phyloP scores from a whole-genome alignment of 2,329 filamentous ascomycete genomes.

The Bimuria novae-zelandiae region DNA sequence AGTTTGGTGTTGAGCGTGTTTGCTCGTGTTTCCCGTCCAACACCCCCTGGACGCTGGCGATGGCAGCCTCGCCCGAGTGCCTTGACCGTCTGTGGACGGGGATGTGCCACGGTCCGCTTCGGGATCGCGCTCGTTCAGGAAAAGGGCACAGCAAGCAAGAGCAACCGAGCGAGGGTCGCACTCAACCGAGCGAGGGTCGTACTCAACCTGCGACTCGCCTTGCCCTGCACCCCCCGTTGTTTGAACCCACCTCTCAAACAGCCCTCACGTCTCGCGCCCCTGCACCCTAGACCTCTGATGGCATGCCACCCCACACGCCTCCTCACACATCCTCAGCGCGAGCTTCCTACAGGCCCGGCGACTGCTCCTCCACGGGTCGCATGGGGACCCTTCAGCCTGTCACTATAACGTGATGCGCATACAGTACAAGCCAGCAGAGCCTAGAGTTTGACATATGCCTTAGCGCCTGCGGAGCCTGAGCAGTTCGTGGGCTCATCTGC shows the following conservation, averaged over 20 bases:
- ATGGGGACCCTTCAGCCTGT: too few relatives aligned
- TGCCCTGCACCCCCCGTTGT: background rate
- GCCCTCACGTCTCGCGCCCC: slow-evolving; percentile 1
- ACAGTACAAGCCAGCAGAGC: too few relatives aligned
- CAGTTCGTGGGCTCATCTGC: background rate
- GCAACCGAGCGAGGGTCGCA: background rate
- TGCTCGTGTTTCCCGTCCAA: background rate
- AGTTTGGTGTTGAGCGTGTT: background rate
- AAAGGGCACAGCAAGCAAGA: background rate
- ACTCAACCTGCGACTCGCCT: slow-evolving; percentile 7
- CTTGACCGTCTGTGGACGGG: too few relatives aligned
- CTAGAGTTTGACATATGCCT: background rate
- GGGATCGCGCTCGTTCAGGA: slow-evolving; percentile 1
- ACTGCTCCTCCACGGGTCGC: too few relatives aligned
- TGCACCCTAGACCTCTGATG: background rate
- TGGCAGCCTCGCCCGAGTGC: background rate
- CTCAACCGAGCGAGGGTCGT: too few relatives aligned
- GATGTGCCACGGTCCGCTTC: background rate
- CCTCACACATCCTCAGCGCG: too few relatives aligned
- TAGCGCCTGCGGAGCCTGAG: background rate
- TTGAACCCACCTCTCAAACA: slow-evolving; percentile 9
- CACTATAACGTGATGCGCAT: too few relatives aligned
- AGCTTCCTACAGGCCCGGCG: too few relatives aligned
- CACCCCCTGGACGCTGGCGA: background rate
- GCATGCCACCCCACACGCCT: slow-evolving; percentile 1